These are phyloP conservation scores for Fusarium foetens DNA, from an alignment of 2,329 filamentous ascomycete species.

Conservation along the genomic window DNA sequence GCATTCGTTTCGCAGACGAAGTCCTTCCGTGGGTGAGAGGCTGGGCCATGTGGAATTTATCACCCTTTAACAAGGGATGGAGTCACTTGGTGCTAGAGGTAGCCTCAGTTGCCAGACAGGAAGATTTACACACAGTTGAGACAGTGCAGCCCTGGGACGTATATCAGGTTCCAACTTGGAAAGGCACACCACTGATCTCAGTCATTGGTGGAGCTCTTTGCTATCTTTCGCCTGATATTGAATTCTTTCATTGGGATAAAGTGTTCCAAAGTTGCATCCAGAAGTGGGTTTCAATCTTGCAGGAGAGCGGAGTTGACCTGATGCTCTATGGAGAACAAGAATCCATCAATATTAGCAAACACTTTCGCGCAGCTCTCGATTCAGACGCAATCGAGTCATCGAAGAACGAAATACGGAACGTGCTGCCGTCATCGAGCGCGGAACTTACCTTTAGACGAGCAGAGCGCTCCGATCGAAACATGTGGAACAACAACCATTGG, in stretches of 20 bases:
- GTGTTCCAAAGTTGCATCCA: conserved; percentile 26
- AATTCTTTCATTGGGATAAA: conserved; percentile 31
- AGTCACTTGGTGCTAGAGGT: not conserved
- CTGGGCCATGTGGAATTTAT: not conserved
- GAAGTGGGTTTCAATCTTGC: conserved; percentile 32
- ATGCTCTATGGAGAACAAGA: conserved; percentile 38
- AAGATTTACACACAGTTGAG: conserved; percentile 35
- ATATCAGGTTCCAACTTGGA: conserved; percentile 39
- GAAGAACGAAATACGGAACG: conserved; percentile 4
- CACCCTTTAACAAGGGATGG: conserved; percentile 14
- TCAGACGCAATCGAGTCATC: conserved; percentile 22
- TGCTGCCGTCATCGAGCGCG: not conserved
- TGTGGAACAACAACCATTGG: conserved; percentile 29
- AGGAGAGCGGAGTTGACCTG: conserved; percentile 34
- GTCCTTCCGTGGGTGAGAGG: not conserved
- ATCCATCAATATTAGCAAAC: accelerated
- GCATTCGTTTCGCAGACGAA: conserved; percentile 33
- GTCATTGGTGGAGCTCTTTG: conserved; percentile 43
- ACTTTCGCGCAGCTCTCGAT: conserved; percentile 32
- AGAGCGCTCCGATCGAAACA: not conserved
- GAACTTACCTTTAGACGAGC: not conserved
- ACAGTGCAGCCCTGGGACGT: conserved; percentile 33
- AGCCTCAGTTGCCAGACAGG: not conserved
- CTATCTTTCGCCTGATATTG: conserved; percentile 24
- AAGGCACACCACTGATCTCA: conserved; percentile 37